These are phyloP conservation scores for Linnemannia elongata DNA, from an alignment of 192 early-diverging fungal species.

Conservation along the genomic window DNA sequence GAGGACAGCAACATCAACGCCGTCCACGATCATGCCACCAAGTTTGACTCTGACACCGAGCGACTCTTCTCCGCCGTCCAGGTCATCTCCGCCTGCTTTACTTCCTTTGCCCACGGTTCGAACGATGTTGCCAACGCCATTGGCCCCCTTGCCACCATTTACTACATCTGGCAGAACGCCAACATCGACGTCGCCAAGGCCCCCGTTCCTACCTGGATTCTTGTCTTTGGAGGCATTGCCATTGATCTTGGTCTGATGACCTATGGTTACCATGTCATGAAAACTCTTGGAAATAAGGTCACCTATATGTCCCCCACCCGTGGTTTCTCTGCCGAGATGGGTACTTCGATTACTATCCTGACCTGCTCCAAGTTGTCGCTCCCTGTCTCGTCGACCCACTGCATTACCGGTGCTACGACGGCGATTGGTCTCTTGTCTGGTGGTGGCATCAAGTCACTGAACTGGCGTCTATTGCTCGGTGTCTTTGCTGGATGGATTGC, in stretches of 20 bases:
- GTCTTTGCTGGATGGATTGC: conserved; percentile 80
- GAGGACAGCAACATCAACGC: conserved; percentile 54
- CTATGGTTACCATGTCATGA: conserved; percentile 84
- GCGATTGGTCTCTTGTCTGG: conserved; percentile 81
- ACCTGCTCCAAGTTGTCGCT: conserved; percentile 84
- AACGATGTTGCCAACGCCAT: conserved; percentile 93
- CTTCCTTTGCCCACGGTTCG: conserved; percentile 89
- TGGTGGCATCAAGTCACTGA: conserved; percentile 68
- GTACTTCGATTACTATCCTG: conserved; percentile 83
- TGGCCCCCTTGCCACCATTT: conserved; percentile 84
- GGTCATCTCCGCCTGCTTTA: conserved; percentile 83
- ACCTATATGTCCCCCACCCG: conserved; percentile 87
- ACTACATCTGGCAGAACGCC: conserved; percentile 71
- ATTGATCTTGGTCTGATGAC: conserved; percentile 84
- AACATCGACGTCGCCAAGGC: conserved; percentile 62
- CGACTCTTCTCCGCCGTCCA: conserved; percentile 88
- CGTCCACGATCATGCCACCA: conserved; percentile 73
- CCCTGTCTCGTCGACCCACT: conserved; percentile 92
- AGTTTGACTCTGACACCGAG: conserved; percentile 85
- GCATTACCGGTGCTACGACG: conserved; percentile 85
- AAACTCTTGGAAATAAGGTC: conserved; percentile 83
- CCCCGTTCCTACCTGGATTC: conserved; percentile 78
- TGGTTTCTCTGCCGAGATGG: conserved; percentile 87
- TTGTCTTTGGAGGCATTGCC: conserved; percentile 79
- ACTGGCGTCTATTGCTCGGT: conserved; percentile 79